phyloP scores from a whole-genome alignment of 2,329 filamentous ascomycete genomes.

The Colletotrichum eleusines region DNA sequence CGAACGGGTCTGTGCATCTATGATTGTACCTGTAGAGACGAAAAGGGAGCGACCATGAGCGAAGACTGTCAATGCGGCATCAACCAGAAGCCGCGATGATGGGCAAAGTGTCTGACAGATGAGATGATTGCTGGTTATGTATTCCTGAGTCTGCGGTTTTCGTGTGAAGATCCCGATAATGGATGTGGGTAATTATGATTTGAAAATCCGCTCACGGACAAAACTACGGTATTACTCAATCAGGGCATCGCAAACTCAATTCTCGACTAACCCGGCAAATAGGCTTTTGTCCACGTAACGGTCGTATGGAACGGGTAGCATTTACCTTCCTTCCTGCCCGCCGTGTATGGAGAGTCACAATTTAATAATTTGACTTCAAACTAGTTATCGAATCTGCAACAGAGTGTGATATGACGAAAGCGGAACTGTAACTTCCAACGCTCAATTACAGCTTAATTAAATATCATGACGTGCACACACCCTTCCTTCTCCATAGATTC shows the following conservation, averaged over 20 bases:
- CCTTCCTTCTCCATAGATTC: too few relatives aligned
- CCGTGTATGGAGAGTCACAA: not conserved
- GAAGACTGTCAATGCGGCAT: not conserved
- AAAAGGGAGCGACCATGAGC: not conserved
- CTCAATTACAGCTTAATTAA: not conserved
- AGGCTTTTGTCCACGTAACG: not conserved
- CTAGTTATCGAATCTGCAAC: not conserved
- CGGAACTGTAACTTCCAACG: not conserved
- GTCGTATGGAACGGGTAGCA: not conserved
- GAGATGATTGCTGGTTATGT: not conserved
- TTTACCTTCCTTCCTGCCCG: not conserved
- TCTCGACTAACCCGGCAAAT: not conserved
- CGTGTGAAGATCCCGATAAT: not conserved
- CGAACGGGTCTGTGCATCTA: not conserved
- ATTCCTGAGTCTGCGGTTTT: not conserved
- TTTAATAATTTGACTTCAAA: not conserved
- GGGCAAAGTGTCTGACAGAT: not conserved
- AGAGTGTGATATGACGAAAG: not conserved
- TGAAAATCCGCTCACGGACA: not conserved
- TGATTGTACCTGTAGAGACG: not conserved
- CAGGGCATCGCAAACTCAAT: not conserved
- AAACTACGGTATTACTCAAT: not conserved
- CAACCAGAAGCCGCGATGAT: not conserved
- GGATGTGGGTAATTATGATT: not conserved
- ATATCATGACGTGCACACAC: not conserved